Evolutionary conservation across 768 basidiomycete genomes (phyloP).

Genomic region (Macrocybe gigantea): DNA sequence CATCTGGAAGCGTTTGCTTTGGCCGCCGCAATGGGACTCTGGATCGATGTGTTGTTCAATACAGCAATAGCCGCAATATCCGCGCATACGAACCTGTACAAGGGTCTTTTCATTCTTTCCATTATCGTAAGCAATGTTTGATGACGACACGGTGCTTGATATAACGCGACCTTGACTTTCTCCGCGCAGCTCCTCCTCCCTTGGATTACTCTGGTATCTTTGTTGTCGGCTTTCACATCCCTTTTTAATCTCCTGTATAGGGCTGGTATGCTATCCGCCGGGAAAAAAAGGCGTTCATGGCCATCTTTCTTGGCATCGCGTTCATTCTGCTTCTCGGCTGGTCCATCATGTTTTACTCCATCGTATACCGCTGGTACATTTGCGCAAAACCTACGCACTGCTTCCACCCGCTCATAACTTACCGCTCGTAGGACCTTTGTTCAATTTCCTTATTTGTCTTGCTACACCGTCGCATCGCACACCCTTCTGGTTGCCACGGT

Average conservation of each 20-base stretch:
- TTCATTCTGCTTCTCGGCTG: constrained; percentile 30
- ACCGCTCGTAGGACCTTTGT: constrained; percentile 34
- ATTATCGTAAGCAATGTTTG: constrained; percentile 29
- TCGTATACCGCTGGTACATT: constrained; percentile 37
- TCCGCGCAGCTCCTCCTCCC: constrained; percentile 36
- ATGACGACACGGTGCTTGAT: not conserved
- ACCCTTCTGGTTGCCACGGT: constrained; percentile 33
- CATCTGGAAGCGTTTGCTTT: constrained; percentile 51
- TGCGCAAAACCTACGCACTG: not conserved
- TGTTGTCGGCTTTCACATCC: not conserved
- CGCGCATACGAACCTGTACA: constrained; percentile 32
- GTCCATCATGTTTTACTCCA: constrained; percentile 41
- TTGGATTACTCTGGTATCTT: constrained; percentile 44
- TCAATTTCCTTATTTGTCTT: constrained; percentile 44
- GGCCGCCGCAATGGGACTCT: constrained; percentile 43
- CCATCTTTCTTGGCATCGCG: constrained; percentile 35
- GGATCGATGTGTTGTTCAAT: constrained; percentile 48
- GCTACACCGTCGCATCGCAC: constrained; percentile 39
- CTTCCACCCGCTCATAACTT: constrained; percentile 2
- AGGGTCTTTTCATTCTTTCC: constrained; percentile 38
- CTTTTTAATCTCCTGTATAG: constrained; percentile 18
- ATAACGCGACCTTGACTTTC: no score
- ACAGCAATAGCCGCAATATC: constrained; percentile 40
- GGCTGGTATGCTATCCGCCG: constrained; percentile 49
- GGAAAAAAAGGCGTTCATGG: constrained; percentile 37